phyloP scores from a whole-genome alignment of 208 protist species.

The Leishmania martiniquensis region DNA sequence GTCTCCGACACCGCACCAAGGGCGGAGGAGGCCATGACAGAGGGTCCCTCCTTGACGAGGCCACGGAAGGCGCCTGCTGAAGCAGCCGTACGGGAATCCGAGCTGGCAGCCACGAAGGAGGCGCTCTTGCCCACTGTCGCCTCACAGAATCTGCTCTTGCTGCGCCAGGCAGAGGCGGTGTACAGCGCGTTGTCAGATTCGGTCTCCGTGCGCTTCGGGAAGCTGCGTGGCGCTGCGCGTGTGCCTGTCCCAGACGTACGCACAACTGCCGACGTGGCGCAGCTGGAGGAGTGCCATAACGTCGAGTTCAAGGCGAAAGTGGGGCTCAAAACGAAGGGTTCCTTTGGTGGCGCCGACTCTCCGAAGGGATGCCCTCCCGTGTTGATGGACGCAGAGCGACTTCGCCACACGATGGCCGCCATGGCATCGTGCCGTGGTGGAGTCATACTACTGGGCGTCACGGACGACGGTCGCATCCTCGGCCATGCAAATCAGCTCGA shows the following conservation, averaged over 20 bases:
- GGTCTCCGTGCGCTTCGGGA: conserved; percentile 62
- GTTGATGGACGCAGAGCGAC: conserved; percentile 64
- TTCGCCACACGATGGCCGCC: conserved; percentile 81
- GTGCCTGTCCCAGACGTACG: conserved; percentile 33
- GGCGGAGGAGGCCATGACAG: background rate
- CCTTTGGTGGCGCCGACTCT: background rate
- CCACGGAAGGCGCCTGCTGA: background rate
- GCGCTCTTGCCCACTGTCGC: conserved; percentile 8
- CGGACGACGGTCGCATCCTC: conserved; percentile 65
- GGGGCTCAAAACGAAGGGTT: background rate
- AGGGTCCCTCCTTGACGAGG: background rate
- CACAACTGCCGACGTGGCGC: conserved; percentile 48
- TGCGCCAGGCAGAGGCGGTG: conserved; percentile 30
- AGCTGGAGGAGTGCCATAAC: conserved; percentile 56
- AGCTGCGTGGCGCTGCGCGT: conserved; percentile 41
- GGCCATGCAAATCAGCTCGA: conserved; percentile 58
- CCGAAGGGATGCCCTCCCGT: background rate
- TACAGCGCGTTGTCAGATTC: conserved; percentile 64
- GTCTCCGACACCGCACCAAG: background rate
- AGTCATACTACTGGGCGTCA: conserved; percentile 75
- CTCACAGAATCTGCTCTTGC: conserved; percentile 13
- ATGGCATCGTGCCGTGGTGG: conserved; percentile 84
- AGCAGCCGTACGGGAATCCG: background rate
- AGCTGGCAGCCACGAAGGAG: background rate
- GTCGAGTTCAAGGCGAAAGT: conserved; percentile 84